Evolutionary conservation across 2,329 filamentous ascomycete species (phyloP), one percentile per base, ranked within the genome.

Genomic region (Fusarium torulosum): DNA sequence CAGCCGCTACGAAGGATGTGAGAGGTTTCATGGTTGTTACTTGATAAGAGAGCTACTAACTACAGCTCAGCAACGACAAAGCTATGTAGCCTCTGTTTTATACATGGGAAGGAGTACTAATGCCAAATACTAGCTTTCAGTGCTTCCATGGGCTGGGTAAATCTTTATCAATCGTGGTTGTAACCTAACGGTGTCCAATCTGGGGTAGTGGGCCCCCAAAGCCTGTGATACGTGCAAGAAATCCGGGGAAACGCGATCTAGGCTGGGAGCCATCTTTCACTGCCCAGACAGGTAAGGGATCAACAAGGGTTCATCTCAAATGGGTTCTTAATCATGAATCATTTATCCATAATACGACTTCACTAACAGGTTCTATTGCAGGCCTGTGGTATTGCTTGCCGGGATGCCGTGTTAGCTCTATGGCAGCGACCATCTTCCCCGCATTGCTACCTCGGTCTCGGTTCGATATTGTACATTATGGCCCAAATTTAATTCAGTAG

Each of bases 151-250:
- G 44, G 15, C n/a, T 29, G 56, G 58, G 38, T 53, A 61, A 61
- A 61, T 38, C 35, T 61, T 61, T 61, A 53, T 54, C 58, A 61
- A 29, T 29, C 10, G 10, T 13, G 11, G 27, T 29, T 11, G 10
- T 29, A 29, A 4, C 10, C 9, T 29, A 29, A 29, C 27, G 27
- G 27, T 29, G 27, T 29, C 9, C n/a, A 8, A 17, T 54, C 58
- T 31, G 29, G 40, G 58, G 27, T 61, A 35, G 56, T 53, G 17
- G 44, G 23, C 17, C 29, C 21, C 2, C 2, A 4, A 37, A 23
- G 27, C 23, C 23, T 25, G 11, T 44, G 7, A 59, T 53, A 60
- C 46, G 58, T 23, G 58, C 55, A 46, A 46, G 2, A 61, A 61
- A 25, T 20, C 46, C 41, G 56, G 58, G 58, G 58, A 46, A 45